Percentiles rank a stretch among this genome's conserved stretches.
These are phyloP conservation scores for Globisporangium sylvaticum DNA, from an alignment of 352 stramenopile genomes.

Conservation along the genomic window DNA sequence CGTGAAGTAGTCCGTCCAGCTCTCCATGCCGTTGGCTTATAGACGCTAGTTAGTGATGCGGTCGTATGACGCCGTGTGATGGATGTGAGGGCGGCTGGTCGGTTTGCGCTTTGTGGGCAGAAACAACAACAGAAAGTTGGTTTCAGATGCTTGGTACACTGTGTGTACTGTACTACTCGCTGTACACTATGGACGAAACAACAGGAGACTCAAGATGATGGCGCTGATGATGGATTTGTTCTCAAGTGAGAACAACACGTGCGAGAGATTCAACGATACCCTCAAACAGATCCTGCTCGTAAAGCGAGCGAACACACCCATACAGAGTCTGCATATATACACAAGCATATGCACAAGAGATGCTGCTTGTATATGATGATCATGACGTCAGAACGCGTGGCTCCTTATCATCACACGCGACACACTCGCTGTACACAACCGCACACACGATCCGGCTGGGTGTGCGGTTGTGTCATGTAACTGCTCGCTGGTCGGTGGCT, in stretches of 20 bases:
- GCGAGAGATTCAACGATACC: neutral
- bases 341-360: neutral
- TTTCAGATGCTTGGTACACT: neutral
- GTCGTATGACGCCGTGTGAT: neutral
- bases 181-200: neutral
- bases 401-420: neutral
- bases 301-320: neutral
- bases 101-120: neutral
- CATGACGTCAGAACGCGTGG: constrained; percentile 7
- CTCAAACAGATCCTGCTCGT: neutral
- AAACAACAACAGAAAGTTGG: neutral
- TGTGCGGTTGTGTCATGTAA: neutral
- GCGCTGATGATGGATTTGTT: neutral
- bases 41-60: neutral
- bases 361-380: neutral
- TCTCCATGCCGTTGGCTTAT: constrained; percentile 37
- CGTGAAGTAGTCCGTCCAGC: constrained; percentile 71
- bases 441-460: too few relatives aligned
- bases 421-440: neutral
- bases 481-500: neutral
- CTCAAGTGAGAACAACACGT: neutral
- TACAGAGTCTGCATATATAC: neutral
- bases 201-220: neutral
- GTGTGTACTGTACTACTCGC: neutral
- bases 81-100: neutral